Evolutionary conservation across 2,329 filamentous ascomycete genomes (phyloP).

Genomic region (Trichoderma lentiforme): DNA sequence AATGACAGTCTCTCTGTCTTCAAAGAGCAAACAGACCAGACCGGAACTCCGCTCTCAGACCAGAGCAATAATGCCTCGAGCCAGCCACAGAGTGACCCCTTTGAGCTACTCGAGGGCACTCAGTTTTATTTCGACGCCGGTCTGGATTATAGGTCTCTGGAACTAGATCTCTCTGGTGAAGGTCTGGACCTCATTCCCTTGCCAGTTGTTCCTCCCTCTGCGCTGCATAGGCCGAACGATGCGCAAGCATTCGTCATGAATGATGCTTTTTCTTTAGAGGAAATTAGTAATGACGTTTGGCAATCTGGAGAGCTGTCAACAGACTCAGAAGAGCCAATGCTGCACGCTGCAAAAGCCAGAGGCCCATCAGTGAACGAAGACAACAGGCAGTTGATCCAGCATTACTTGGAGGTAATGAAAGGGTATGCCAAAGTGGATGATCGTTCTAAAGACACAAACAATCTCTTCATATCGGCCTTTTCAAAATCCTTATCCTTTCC

Average conservation of each 20-base stretch:
- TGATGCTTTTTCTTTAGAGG: neutral
- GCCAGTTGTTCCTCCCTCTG: neutral
- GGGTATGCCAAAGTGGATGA: neutral
- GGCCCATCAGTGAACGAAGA: neutral
- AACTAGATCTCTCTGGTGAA: neutral
- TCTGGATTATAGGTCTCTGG: neutral
- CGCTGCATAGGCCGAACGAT: neutral
- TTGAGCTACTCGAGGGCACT: neutral
- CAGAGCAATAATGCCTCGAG: neutral
- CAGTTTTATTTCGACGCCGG: neutral
- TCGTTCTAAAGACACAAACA: neutral
- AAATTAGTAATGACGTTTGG: neutral
- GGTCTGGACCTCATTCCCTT: neutral
- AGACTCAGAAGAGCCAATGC: neutral
- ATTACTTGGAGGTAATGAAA: neutral
- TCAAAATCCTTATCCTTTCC: neutral
- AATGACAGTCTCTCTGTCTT: neutral
- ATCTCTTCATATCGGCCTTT: neutral
- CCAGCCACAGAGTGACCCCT: neutral
- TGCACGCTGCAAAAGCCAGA: neutral
- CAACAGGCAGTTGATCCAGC: neutral
- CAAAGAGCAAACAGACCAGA: neutral
- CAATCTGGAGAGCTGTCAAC: neutral
- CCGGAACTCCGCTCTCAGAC: neutral
- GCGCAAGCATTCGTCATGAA: neutral